phyloP scores from a whole-genome alignment of 768 basidiomycete genomes.

The Russula olivacea region DNA sequence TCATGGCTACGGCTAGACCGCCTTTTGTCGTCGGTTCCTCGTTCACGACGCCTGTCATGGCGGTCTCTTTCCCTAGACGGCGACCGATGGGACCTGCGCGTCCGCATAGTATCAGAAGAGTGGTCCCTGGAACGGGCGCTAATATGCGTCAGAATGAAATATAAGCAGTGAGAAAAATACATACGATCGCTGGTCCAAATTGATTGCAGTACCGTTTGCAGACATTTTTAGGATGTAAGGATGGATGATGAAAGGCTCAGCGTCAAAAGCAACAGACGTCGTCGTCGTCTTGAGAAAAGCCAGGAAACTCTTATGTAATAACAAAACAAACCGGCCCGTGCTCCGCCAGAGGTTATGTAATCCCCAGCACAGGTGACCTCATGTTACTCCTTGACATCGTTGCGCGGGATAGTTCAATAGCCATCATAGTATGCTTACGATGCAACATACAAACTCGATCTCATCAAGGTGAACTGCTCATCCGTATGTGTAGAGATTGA shows the following conservation, averaged over 20 bases:
- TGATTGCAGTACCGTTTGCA: constrained; percentile 19
- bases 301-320: constrained; percentile 17
- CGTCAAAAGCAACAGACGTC: background rate
- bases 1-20: constrained; percentile 59
- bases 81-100: constrained; percentile 67
- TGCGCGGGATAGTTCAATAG: too few relatives aligned
- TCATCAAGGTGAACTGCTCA: too few relatives aligned
- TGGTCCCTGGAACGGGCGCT: constrained; percentile 54
- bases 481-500: background rate
- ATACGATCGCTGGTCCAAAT: constrained; percentile 26
- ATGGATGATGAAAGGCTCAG: background rate
- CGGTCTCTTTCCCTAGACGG: constrained; percentile 58
- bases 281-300: background rate
- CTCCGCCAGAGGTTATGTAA: constrained; percentile 1
- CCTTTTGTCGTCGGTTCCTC: constrained; percentile 47
- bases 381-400: too few relatives aligned
- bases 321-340: background rate
- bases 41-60: constrained; percentile 50
- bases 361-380: too few relatives aligned
- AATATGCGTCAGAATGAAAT: constrained; percentile 3
- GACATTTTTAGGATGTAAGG: constrained; percentile 15
- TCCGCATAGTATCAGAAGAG: constrained; percentile 72
- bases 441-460: background rate
- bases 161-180: background rate
- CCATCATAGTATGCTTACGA: background rate